Conservation (phyloP, 495 filamentous ascomycete genomes). For the Penicillium chermesinum region DNA sequence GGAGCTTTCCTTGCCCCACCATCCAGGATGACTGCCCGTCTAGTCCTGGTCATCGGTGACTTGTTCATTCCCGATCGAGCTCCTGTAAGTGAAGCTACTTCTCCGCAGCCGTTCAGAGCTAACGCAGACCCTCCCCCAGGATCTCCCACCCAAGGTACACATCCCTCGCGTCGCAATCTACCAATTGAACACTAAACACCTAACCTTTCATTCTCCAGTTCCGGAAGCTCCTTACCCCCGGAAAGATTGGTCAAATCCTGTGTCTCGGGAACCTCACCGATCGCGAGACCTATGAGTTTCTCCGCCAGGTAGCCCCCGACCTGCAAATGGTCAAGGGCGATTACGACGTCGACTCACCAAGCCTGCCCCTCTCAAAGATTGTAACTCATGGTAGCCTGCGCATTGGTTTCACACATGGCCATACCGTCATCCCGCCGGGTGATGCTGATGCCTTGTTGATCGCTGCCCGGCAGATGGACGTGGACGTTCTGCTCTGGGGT, state of each 20-base stretch:
- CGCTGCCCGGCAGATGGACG: conserved; percentile 91
- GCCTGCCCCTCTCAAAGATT: conserved; percentile 85
- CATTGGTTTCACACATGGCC: conserved; percentile 95
- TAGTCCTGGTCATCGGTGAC: conserved; percentile 91
- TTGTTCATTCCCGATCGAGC: conserved; percentile 97
- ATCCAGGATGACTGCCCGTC: conserved; percentile 64
- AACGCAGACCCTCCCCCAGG: conserved; percentile 42
- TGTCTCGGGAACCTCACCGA: conserved; percentile 97
- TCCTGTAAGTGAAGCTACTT: conserved; percentile 46
- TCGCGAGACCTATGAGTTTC: conserved; percentile 90
- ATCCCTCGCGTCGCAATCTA: not conserved
- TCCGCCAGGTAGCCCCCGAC: conserved; percentile 85
- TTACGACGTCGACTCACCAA: conserved; percentile 88
- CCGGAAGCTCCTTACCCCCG: conserved; percentile 94
- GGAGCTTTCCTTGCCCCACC: conserved; percentile 16
- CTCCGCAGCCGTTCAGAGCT: too few relatives aligned
- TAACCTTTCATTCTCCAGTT: conserved; percentile 56
- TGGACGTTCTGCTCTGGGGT: conserved; percentile 94
- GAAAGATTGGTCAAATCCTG: conserved; percentile 96
- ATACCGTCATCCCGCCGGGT: conserved; percentile 85
- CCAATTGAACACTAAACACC: not conserved
- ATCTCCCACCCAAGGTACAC: conserved; percentile 83
- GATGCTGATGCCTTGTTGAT: conserved; percentile 91
- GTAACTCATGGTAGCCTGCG: conserved; percentile 90
- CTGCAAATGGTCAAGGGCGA: conserved; percentile 93